These are phyloP conservation scores for Spathaspora passalidarum DNA, from an alignment of 805 yeast species.

Conservation along the genomic window DNA sequence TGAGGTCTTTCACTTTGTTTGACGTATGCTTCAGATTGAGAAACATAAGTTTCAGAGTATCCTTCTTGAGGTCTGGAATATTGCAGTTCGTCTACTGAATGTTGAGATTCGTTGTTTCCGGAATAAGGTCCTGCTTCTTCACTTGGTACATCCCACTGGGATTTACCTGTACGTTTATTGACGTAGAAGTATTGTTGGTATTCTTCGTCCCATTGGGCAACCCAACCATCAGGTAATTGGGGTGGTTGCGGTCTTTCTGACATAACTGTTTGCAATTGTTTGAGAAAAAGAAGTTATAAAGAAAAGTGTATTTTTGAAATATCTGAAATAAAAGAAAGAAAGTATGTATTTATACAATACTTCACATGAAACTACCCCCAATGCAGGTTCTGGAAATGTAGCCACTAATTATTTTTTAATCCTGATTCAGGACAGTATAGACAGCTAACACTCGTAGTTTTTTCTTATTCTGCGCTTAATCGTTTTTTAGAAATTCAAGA, in stretches of 20 bases:
- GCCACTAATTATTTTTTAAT: neutral
- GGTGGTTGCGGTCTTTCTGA: constrained; percentile 10
- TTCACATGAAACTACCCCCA: neutral
- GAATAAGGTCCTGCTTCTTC: constrained; percentile 5
- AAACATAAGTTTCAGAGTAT: neutral
- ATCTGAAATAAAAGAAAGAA: neutral
- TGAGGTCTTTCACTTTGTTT: neutral
- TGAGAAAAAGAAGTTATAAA: neutral
- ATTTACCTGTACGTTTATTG: constrained; percentile 21
- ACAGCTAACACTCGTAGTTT: too few relatives aligned
- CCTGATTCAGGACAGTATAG: neutral
- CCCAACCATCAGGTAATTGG: constrained; percentile 29
- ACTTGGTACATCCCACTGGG: constrained; percentile 29
- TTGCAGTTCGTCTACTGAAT: neutral
- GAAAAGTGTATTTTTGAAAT: neutral
- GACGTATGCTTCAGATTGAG: neutral
- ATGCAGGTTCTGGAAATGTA: neutral
- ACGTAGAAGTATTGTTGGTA: constrained; percentile 25
- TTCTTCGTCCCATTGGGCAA: constrained; percentile 33
- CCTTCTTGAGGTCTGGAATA: neutral
- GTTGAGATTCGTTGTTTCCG: neutral
- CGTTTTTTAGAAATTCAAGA: too few relatives aligned
- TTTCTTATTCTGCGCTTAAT: too few relatives aligned
- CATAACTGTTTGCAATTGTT: neutral
- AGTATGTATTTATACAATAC: neutral